These are phyloP conservation scores for Pilobolus umbonatus DNA, from an alignment of 192 early-diverging fungal genomes.

Conservation along the genomic window DNA sequence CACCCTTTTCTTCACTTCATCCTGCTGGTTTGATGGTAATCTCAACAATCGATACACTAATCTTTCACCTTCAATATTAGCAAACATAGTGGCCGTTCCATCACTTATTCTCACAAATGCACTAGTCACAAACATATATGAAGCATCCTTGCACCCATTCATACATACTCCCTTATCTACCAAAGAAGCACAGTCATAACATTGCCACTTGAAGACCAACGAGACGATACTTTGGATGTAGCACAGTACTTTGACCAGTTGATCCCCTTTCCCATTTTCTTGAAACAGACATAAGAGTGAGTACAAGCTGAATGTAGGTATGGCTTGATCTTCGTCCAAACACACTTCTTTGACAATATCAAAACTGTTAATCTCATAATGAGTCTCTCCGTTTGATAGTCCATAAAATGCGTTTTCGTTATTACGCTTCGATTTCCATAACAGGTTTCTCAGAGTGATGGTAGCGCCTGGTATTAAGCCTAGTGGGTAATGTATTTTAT, in stretches of 20 bases:
- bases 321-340: background rate
- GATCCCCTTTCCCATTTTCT: background rate
- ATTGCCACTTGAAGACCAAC: slow-evolving; percentile 8
- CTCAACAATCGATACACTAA: slow-evolving; percentile 11
- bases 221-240: background rate
- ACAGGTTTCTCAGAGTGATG: slow-evolving; percentile 5
- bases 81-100: background rate
- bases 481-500: background rate
- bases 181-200: background rate
- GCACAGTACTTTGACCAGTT: background rate
- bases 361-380: background rate
- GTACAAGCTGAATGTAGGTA: background rate
- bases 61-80: slow-evolving; percentile 10
- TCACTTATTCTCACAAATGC: slow-evolving; percentile 7
- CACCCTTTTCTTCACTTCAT: background rate
- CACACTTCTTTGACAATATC: background rate
- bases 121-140: slow-evolving; percentile 1
- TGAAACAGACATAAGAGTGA: background rate
- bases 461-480: slow-evolving; percentile 15
- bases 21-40: background rate
- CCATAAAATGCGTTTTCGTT: background rate
- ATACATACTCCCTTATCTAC: slow-evolving; percentile 2
- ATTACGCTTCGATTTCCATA: background rate
- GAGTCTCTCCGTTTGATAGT: background rate
- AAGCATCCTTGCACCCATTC: background rate